Base-by-base conservation (phyloP, 164 flowering plant genomes). In the Amborella trichopoda region DNA sequence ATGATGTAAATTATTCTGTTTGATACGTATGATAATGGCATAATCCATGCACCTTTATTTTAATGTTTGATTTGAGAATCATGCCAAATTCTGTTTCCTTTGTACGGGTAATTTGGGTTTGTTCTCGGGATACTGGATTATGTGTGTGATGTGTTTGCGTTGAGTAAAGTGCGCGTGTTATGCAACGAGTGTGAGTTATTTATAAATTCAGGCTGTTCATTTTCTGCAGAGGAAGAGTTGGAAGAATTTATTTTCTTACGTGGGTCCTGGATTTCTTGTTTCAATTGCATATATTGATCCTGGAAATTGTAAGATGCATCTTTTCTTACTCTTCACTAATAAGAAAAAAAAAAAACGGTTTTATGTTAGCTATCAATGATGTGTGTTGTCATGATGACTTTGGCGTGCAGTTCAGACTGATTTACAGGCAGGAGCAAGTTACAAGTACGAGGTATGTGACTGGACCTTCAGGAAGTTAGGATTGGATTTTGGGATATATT, bases 241-340 rank as follows among this genome's bases (percentile, higher is more conserved):
- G 96, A 91, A 72, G 48, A 91, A 81, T 65, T 66, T 86, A 4
- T 80, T 86, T 65, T 59, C 96, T 20, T 91, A 83, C 52, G 56
- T 83, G 67, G 98, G 98, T 28, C 98, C 98, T 16, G 98, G 98
- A 11, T 91, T 91, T 65, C 87, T 91, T 33, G 98, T 91, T 50
- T 91, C 89, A 5, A 81, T 87, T 52, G 98, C 96, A 22, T 91
- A 91, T 66, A 81, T 91, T 42, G 98, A 91, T 65, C 98, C 98
- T 37, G 98, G 98, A 59, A 91, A 91, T 52, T 81, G 98, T 91
- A 68, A 76, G 90, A 33, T 50, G 9, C 14, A 10, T 10, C 17
- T 18, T 26, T 18, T 49, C n/a, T 37, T 44, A 11, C 6, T 36
- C 45, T 3, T 60, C 19, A 26, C n/a, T n/a, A n/a, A n/a, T n/a